Evolutionary conservation across 2,329 filamentous ascomycete genomes (phyloP).

Genomic region (Bipolaris oryzae): DNA sequence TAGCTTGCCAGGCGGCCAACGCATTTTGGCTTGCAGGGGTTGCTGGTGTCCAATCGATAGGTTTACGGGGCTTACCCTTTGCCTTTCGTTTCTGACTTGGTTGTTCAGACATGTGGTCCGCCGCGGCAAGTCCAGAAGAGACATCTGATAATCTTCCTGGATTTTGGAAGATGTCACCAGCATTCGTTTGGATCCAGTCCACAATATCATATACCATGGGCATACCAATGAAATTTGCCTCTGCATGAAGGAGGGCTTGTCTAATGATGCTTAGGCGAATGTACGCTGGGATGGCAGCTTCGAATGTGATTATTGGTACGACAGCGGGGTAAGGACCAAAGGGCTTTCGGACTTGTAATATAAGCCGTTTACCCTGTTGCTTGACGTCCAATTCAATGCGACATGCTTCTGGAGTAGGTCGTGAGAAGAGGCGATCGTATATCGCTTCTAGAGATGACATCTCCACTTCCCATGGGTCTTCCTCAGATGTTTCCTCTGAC

Average conservation of each 20-base stretch:
- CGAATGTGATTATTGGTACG: conserved; percentile 72
- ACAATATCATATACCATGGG: conserved; percentile 90
- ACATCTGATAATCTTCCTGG: conserved; percentile 86
- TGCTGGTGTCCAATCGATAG: conserved; percentile 69
- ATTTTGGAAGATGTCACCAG: conserved; percentile 80
- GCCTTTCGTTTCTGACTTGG: conserved; percentile 21
- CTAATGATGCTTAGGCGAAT: conserved; percentile 89
- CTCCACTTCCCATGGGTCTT: conserved; percentile 82
- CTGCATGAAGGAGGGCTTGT: conserved; percentile 73
- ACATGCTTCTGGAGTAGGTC: conserved; percentile 67
- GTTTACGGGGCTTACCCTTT: conserved; percentile 49
- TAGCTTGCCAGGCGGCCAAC: conserved; percentile 68
- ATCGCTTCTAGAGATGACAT: conserved; percentile 83
- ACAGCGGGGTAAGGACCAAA: conserved; percentile 71
- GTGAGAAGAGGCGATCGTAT: conserved; percentile 68
- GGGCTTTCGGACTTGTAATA: conserved; percentile 72
- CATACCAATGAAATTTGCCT: conserved; percentile 74
- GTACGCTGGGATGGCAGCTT: conserved; percentile 78
- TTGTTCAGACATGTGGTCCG: conserved; percentile 41
- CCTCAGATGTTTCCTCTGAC: conserved; percentile 48
- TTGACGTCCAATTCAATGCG: conserved; percentile 69
- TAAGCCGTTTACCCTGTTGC: conserved; percentile 53
- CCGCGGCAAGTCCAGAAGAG: conserved; percentile 71
- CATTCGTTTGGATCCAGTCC: conserved; percentile 88
- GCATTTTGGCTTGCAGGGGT: conserved; percentile 63